Evolutionary conservation across 495 filamentous ascomycete genomes (phyloP), one percentile per base, ranked within the genome.

Genomic region (Achaetomiella virescens): DNA sequence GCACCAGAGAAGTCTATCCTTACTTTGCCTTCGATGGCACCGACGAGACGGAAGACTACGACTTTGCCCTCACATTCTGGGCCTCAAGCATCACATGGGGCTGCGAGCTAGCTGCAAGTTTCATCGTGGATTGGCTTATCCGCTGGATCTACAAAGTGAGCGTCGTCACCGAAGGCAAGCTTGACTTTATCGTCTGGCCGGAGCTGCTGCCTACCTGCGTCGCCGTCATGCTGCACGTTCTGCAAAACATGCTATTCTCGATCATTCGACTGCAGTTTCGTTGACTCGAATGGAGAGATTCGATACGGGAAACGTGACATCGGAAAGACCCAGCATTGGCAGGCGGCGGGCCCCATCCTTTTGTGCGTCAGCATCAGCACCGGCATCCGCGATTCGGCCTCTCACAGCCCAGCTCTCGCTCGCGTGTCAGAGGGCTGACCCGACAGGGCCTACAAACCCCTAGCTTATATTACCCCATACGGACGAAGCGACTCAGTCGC

Each of bases 181-280:
- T 78, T 41, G 82, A 85, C 64, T 70, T 85, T 57, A 72, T 72
- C 10, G 76, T 75, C 48, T 84, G 80, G 74, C 82, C 82, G 8
- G 82, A 84, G 71, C 61, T 85, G 51, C 63, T 85, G 45, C 82
- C 82, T 10, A 84, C 82, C 29, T 77, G 77, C 38, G 73, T 84
- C 21, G 79, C 78, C 9, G 81, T 84, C 14, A 78, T 79, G 70
- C 69, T 85, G 61, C 82, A 85, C 57, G 82, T 85, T 24, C 61
- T 84, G 66, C 82, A 84, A 68, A 85, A 84, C 58, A 85, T 85
- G 82, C 49, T 85, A 20, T 83, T 85, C 60, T 78, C 78, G 20
- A 84, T 85, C 60, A 77, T 83, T 22, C 73, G 82, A 55, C 63
- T 85, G 59, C 73, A 76, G 57, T 85, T 85, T 70, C 70, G 72